Conservation (phyloP, 129 eudicot species). For the Gnaphalium uliginosum region DNA sequence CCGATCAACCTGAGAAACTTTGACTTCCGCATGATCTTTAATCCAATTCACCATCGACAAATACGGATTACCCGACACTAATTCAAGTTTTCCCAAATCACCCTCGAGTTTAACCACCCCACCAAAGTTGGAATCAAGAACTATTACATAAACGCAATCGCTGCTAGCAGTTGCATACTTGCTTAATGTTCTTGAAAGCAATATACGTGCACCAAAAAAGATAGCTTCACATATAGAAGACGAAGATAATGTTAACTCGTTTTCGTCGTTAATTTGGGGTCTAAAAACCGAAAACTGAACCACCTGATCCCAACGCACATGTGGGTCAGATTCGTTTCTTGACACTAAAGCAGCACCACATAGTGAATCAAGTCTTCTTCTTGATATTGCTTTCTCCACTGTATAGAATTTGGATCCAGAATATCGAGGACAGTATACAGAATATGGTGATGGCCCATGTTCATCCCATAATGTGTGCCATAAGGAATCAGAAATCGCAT, state of each 20-base stretch:
- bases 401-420: constrained; percentile 81
- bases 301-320: constrained; percentile 74
- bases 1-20: constrained; percentile 57
- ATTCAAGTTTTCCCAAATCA: constrained; percentile 65
- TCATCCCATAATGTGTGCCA: constrained; percentile 86
- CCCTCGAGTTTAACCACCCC: constrained; percentile 80
- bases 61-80: constrained; percentile 51
- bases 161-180: constrained; percentile 36
- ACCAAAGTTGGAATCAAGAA: constrained; percentile 73
- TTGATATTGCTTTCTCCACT: constrained; percentile 67
- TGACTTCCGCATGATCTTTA: constrained; percentile 52
- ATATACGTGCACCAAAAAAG: constrained; percentile 63
- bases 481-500: constrained; percentile 70
- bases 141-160: constrained; percentile 64
- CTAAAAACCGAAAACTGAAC: constrained; percentile 70
- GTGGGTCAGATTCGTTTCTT: constrained; percentile 45
- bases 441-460: constrained; percentile 55
- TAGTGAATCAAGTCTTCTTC: constrained; percentile 56
- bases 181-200: constrained; percentile 71
- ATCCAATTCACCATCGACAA: constrained; percentile 69
- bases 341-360: constrained; percentile 73
- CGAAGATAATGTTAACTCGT: constrained; percentile 46
- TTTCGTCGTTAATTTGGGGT: constrained; percentile 47
- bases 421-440: constrained; percentile 60
- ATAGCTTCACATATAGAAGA: constrained; percentile 69